Percentiles rank a stretch among this genome's conserved stretches.
These are phyloP conservation scores for Daldinia vernicosa DNA, from an alignment of 495 filamentous ascomycete species.

Conservation along the genomic window DNA sequence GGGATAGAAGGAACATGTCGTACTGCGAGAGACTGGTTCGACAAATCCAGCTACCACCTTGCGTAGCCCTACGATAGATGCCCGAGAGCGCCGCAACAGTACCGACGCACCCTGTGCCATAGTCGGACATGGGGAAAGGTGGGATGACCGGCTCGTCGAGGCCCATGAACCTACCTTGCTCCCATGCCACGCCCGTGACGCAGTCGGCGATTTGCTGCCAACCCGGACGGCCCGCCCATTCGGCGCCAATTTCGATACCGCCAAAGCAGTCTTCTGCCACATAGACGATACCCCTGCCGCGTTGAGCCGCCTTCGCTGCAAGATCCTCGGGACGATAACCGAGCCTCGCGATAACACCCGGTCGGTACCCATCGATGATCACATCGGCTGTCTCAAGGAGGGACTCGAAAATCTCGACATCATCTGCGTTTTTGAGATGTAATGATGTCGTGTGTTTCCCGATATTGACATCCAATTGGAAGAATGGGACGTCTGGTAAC, in stretches of 20 bases:
- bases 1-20: conserved; percentile 70
- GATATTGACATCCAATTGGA: conserved; percentile 81
- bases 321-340: conserved; percentile 67
- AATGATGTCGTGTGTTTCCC: conserved; percentile 66
- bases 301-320: conserved; percentile 56
- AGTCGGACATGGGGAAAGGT: conserved; percentile 84
- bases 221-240: conserved; percentile 60
- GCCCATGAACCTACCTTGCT: conserved; percentile 78
- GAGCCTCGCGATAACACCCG: conserved; percentile 70
- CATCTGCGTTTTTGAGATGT: conserved; percentile 64
- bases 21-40: conserved; percentile 58
- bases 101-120: conserved; percentile 75
- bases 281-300: conserved; percentile 71
- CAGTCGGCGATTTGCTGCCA: conserved; percentile 71
- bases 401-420: conserved; percentile 64
- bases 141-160: conserved; percentile 75
- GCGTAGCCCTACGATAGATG: conserved; percentile 67
- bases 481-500: conserved; percentile 79
- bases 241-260: conserved; percentile 48
- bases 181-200: conserved; percentile 68
- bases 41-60: conserved; percentile 72
- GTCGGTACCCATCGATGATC: conserved; percentile 73
- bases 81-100: conserved; percentile 70
- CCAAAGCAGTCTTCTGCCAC: conserved; percentile 81
- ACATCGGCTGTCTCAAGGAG: conserved; percentile 68